These are phyloP conservation scores for Rhynchosporium agropyri DNA, from an alignment of 2,329 filamentous ascomycete genomes.

Conservation along the genomic window DNA sequence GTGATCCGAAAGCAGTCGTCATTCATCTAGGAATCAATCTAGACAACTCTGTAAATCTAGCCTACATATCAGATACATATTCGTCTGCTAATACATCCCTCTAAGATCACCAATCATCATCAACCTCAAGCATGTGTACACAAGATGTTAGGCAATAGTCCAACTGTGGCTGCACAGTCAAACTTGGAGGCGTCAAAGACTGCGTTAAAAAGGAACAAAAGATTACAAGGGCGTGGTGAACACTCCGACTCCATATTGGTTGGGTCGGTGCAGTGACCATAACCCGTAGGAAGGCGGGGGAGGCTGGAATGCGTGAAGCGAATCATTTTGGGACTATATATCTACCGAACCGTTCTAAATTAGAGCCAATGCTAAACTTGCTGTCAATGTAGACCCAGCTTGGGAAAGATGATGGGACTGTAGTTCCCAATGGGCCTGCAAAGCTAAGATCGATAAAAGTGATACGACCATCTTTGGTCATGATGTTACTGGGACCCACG, in stretches of 20 bases:
- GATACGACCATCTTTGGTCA: neutral
- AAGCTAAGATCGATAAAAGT: neutral
- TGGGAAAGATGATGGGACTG: neutral
- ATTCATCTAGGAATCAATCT: too few species aligned
- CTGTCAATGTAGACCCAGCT: neutral
- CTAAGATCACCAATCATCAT: too few species aligned
- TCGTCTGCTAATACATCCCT: too few species aligned
- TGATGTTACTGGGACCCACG: neutral
- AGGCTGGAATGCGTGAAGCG: neutral
- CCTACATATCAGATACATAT: too few species aligned
- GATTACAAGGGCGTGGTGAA: neutral
- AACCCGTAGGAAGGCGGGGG: neutral
- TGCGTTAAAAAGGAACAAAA: neutral
- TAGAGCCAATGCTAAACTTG: neutral
- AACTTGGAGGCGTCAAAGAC: neutral
- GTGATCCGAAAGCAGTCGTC: too few species aligned
- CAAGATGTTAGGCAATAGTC: neutral
- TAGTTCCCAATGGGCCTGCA: neutral
- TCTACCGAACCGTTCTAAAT: neutral
- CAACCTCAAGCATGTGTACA: neutral
- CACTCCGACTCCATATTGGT: neutral
- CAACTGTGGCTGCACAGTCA: neutral
- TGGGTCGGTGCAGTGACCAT: neutral
- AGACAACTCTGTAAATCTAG: too few species aligned
- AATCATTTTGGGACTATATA: neutral